Percentiles rank a stretch among this genome's conserved stretches.
Evolutionary conservation across 169 alveolate species (phyloP).

Genomic region (Plasmodium coatneyi): DNA sequence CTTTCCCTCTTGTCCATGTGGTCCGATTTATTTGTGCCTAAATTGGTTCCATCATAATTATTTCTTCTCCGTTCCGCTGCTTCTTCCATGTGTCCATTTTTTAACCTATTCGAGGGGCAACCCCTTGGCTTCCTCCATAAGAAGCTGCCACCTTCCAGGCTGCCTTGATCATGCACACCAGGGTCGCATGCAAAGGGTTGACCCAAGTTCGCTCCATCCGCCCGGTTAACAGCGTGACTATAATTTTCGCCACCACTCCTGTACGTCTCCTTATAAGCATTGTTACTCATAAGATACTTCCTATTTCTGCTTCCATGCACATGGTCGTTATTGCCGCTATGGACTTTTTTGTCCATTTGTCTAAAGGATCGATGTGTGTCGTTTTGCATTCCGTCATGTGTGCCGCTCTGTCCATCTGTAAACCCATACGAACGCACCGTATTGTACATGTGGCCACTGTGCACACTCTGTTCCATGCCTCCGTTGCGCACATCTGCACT

Average conservation of each 20-base stretch:
- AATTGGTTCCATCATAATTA: not conserved
- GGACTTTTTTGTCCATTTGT: not conserved
- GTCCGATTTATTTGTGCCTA: not conserved
- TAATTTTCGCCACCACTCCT: conserved; percentile 24
- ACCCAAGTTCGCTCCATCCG: not conserved
- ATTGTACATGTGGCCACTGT: conserved; percentile 4
- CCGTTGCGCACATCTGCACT: not conserved
- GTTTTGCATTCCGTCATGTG: not conserved
- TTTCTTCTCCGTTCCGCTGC: conserved; percentile 6
- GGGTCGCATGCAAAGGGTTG: not conserved
- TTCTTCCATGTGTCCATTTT: conserved; percentile 7
- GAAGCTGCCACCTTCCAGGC: not conserved
- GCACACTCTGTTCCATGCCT: not conserved
- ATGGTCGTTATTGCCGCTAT: not conserved
- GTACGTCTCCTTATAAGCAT: not conserved
- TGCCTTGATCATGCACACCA: conserved; percentile 11
- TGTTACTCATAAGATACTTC: not conserved
- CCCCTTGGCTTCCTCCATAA: conserved; percentile 3
- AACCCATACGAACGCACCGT: not conserved
- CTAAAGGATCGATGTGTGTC: not conserved
- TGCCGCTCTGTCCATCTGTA: not conserved
- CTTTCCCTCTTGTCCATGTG: conserved; percentile 9
- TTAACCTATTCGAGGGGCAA: not conserved
- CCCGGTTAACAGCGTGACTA: not conserved
- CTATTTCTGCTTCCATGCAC: conserved; percentile 7